These are phyloP conservation scores for Aspergillus calidoustus DNA, from an alignment of 2,329 filamentous ascomycete genomes.

Conservation along the genomic window DNA sequence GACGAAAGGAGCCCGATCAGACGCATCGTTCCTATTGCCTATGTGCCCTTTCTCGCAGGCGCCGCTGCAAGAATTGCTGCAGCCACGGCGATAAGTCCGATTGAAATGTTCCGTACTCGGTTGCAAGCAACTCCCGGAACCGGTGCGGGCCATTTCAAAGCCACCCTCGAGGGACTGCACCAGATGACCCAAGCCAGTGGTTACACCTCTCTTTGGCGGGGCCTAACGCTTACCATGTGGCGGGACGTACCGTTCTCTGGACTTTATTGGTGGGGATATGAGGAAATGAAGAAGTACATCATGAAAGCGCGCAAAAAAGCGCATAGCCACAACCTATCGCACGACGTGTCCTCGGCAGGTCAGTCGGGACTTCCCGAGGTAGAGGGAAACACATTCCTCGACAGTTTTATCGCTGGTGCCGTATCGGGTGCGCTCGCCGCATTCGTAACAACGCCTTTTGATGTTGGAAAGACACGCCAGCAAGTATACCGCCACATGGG, in stretches of 20 bases:
- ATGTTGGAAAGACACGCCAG: slow-evolving; percentile 94
- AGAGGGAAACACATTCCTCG: slow-evolving; percentile 76
- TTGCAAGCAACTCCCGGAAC: slow-evolving; percentile 75
- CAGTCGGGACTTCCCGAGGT: slow-evolving; percentile 66
- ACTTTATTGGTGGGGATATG: slow-evolving; percentile 98
- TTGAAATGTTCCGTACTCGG: slow-evolving; percentile 91
- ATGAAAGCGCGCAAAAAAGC: slow-evolving; percentile 67
- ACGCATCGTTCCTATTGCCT: slow-evolving; percentile 66
- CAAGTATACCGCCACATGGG: slow-evolving; percentile 74
- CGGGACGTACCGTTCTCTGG: slow-evolving; percentile 96
- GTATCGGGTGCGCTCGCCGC: slow-evolving; percentile 83
- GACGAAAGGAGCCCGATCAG: slow-evolving; percentile 74
- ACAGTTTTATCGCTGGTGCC: slow-evolving; percentile 88
- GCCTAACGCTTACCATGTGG: slow-evolving; percentile 89
- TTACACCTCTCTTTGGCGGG: slow-evolving; percentile 84
- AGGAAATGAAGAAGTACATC: slow-evolving; percentile 74
- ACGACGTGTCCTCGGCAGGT: slow-evolving; percentile 14
- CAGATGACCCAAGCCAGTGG: slow-evolving; percentile 80
- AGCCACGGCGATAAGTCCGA: slow-evolving; percentile 81
- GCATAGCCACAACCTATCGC: slow-evolving; percentile 25
- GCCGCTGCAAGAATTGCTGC: slow-evolving; percentile 77
- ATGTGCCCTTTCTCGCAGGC: slow-evolving; percentile 80
- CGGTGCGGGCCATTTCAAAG: slow-evolving; percentile 71
- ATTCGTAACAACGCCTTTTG: slow-evolving; percentile 90
- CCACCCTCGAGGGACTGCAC: slow-evolving; percentile 75